Conservation (phyloP, 345 rosid genomes). For the Corchorus capsularis region DNA sequence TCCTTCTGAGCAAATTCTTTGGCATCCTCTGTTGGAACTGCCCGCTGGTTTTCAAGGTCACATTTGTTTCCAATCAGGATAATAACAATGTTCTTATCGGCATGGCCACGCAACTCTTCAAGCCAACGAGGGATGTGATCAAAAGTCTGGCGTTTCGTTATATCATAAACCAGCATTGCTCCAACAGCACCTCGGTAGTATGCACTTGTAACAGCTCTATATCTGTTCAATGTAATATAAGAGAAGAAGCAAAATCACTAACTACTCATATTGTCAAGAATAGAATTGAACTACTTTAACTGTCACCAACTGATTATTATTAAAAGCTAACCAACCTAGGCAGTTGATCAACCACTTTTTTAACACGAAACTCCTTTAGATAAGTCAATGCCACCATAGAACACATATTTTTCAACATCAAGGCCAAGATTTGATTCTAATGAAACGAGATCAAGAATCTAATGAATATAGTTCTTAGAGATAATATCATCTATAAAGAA, state of each 20-base stretch:
- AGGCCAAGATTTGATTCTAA: constrained; percentile 1
- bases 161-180: constrained; percentile 81
- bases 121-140: constrained; percentile 89
- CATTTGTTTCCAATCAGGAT: constrained; percentile 73
- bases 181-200: constrained; percentile 92
- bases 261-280: neutral
- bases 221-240: constrained; percentile 39
- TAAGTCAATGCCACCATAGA: neutral
- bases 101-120: constrained; percentile 75
- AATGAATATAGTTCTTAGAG: neutral
- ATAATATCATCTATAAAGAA: neutral
- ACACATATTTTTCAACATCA: neutral
- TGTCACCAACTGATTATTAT: constrained; percentile 1
- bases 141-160: constrained; percentile 68
- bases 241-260: constrained; percentile 1
- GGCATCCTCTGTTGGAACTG: constrained; percentile 65
- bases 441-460: neutral
- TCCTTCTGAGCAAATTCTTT: constrained; percentile 82
- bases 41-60: constrained; percentile 69
- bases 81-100: constrained; percentile 82
- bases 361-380: neutral
- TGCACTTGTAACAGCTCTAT: constrained; percentile 87
- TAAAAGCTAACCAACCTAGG: neutral
- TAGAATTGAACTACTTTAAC: neutral
- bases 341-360: neutral